phyloP scores from a whole-genome alignment of 768 basidiomycete species.

The Polyporus arcularius region DNA sequence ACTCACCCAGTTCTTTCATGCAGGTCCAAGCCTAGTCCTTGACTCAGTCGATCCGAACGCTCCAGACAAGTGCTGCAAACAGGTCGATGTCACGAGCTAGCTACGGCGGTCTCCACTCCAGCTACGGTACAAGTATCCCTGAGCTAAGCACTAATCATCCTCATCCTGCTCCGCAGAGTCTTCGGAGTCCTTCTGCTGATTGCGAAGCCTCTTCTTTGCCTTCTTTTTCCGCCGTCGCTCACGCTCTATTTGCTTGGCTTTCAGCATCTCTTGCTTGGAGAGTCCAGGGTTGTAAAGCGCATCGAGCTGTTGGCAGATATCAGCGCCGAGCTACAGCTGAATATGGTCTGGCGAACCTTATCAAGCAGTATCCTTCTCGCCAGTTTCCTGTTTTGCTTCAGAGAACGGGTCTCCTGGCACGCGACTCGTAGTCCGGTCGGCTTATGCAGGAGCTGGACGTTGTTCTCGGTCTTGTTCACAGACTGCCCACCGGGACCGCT shows the following conservation, averaged over 20 bases:
- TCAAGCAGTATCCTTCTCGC: constrained; percentile 75
- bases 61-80: too few species aligned
- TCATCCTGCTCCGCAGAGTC: background rate
- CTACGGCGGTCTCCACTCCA: too few species aligned
- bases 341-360: constrained; percentile 47
- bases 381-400: constrained; percentile 73
- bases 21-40: too few species aligned
- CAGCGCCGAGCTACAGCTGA: background rate
- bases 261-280: constrained; percentile 66
- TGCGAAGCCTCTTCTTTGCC: constrained; percentile 62
- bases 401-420: constrained; percentile 87
- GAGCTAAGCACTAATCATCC: background rate
- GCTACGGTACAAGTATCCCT: too few species aligned
- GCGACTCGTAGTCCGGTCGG: constrained; percentile 86
- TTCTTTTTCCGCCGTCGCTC: constrained; percentile 78
- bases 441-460: constrained; percentile 86
- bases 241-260: constrained; percentile 74
- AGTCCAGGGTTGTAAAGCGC: constrained; percentile 71
- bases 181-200: background rate
- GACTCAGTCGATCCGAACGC: too few species aligned
- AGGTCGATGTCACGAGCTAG: too few species aligned
- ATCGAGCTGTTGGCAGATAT: constrained; percentile 55
- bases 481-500: constrained; percentile 97
- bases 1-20: too few species aligned
- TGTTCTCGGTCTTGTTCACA: constrained; percentile 92